A percentile compares a stretch with the other conserved stretches of the same genome.
These are phyloP conservation scores for Phytophthora ohioensis DNA, from an alignment of 352 stramenopile genomes.

Conservation along the genomic window DNA sequence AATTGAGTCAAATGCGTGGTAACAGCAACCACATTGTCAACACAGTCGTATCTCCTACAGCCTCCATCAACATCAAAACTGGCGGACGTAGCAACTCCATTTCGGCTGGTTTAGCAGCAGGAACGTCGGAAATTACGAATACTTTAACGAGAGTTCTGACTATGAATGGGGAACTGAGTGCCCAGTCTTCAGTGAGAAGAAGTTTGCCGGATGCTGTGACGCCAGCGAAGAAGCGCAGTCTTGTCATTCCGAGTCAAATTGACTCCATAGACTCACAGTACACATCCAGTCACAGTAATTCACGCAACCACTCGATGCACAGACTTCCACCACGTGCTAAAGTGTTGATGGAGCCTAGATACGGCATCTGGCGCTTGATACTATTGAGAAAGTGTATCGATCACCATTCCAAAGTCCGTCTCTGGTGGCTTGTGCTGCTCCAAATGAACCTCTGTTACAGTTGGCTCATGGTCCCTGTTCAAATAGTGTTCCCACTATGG, in stretches of 20 bases:
- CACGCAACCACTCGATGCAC: no score
- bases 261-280: background rate
- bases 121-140: conserved; percentile 32
- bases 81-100: conserved; percentile 15
- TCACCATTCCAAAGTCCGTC: conserved; percentile 49
- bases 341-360: conserved; percentile 9
- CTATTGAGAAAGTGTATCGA: conserved; percentile 48
- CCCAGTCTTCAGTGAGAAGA: conserved; percentile 1
- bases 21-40: conserved; percentile 31
- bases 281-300: no score
- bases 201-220: conserved; percentile 7
- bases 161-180: conserved; percentile 22
- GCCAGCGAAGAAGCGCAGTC: conserved; percentile 16
- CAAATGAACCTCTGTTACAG: conserved; percentile 47
- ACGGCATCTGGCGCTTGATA: conserved; percentile 12
- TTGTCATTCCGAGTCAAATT: conserved; percentile 30
- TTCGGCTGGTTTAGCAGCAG: conserved; percentile 26
- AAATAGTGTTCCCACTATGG: conserved; percentile 61
- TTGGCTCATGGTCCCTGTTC: conserved; percentile 62
- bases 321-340: background rate
- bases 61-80: conserved; percentile 3
- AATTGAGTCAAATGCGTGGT: conserved; percentile 20
- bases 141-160: conserved; percentile 30
- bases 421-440: conserved; percentile 62
- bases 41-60: conserved; percentile 6